Evolutionary conservation across 1,284 basidiomycete species (phyloP), one percentile per base, ranked within the genome.

Genomic region (Pascua sp.): DNA sequence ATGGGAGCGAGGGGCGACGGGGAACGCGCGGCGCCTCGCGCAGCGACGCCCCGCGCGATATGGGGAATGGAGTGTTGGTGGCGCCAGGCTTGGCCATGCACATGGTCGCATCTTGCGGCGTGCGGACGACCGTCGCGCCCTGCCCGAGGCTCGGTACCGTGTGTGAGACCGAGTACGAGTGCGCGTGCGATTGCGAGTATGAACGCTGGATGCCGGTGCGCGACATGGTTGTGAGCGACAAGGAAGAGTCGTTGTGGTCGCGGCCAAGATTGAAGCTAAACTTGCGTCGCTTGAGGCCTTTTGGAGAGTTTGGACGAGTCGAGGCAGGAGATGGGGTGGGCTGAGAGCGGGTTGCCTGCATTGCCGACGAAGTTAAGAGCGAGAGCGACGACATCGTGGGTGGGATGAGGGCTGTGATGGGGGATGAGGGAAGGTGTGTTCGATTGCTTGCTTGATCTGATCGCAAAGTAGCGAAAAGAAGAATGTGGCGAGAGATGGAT

Each of bases 81-180:
- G 47, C 40, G 15, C 46, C 49, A 1, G 57, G 49, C 43, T 60
- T 55, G 9, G 55, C 59, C 60, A 70, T 64, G 15, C 58, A 62
- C 42, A 50, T 46, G 10, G 62, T 54, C 11, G 69, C 69, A 36
- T 71, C 69, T 17, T 59, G 50, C 8, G 69, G 69, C 2, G 64
- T 69, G 12, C 67, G 57, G 10, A 71, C 69, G 15, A 71, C 60
- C 10, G 56, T 56, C 0, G 67, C 68, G 13, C 68, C 68, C 36
- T 55, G 51, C 1, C 61, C 61, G 32, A 63, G 62, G 0, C 48
- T 44, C 2, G 42, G 36, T 1, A 32, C 44, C 3, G 41, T 16
- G 15, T 51, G 57, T 2, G 53, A 36, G 13, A n/a, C 10, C 38
- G 15, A 4, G 47, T 47, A 40, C 8, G 51, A 48, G n/a, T 49